Evolutionary conservation across 345 rosid genomes (phyloP).

Genomic region (Trapa bicornis): DNA sequence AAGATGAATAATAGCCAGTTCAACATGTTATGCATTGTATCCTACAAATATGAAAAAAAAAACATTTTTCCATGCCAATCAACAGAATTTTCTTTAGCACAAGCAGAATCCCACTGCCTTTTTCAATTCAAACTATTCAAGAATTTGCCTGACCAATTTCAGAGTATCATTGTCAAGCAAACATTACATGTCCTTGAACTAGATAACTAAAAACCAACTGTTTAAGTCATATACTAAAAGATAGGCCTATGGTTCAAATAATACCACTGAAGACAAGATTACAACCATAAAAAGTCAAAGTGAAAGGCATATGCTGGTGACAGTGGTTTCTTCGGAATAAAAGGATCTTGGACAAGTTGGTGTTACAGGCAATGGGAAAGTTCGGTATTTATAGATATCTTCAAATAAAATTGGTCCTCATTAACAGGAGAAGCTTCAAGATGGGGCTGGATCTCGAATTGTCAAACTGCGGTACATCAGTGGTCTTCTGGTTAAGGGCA

Average conservation of each 20-base stretch:
- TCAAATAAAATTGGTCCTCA: constrained; percentile 52
- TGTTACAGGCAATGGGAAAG: constrained; percentile 42
- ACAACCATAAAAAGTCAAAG: constrained; percentile 9
- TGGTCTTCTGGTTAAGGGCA: constrained; percentile 85
- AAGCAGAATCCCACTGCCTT: neutral
- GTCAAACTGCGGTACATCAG: constrained; percentile 68
- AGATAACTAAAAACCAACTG: neutral
- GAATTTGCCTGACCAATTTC: neutral
- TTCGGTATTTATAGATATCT: constrained; percentile 29
- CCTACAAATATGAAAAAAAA: neutral
- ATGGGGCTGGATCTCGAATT: constrained; percentile 57
- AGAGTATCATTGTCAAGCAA: neutral
- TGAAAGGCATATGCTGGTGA: constrained; percentile 29
- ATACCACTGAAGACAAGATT: neutral
- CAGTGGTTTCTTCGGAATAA: constrained; percentile 36
- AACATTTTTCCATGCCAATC: neutral
- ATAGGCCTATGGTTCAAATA: neutral
- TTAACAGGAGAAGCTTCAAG: constrained; percentile 58
- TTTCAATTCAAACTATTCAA: neutral
- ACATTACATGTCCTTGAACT: neutral
- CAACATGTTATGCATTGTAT: neutral
- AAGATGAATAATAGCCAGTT: neutral
- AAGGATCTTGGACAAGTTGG: constrained; percentile 50
- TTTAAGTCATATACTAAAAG: neutral
- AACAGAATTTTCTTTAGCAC: neutral